These are phyloP conservation scores for Cicer judaicum DNA, from an alignment of 306 rosid species.

Conservation along the genomic window DNA sequence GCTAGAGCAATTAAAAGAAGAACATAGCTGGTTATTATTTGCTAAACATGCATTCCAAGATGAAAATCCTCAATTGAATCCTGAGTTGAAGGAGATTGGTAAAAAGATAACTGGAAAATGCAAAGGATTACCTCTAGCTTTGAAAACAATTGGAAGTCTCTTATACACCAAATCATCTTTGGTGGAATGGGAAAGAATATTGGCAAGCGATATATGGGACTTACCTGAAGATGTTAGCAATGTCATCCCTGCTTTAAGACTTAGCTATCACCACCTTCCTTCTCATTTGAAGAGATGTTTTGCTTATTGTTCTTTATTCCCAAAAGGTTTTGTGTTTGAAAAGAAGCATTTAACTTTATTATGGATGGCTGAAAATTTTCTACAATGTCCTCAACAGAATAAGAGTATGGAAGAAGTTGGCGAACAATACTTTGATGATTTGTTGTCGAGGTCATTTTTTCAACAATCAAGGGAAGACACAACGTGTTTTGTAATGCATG, in stretches of 20 bases:
- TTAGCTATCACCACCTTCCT: constrained; percentile 40
- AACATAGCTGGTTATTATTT: neutral
- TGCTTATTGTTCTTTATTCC: constrained; percentile 34
- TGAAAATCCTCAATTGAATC: neutral
- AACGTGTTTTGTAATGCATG: constrained; percentile 7
- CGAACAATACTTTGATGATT: constrained; percentile 14
- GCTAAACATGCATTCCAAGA: constrained; percentile 21
- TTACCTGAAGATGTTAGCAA: constrained; percentile 2
- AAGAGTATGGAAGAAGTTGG: constrained; percentile 18
- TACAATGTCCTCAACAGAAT: neutral
- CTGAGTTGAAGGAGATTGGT: neutral
- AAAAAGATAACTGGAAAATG: constrained; percentile 5
- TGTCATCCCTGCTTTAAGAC: constrained; percentile 17
- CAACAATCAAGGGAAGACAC: neutral
- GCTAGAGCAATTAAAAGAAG: constrained; percentile 16
- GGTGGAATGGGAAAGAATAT: constrained; percentile 14
- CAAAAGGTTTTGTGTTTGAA: constrained; percentile 21
- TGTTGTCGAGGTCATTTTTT: constrained; percentile 34
- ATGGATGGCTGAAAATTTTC: constrained; percentile 37
- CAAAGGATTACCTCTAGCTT: constrained; percentile 34
- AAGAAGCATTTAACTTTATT: constrained; percentile 25
- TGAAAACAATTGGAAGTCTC: constrained; percentile 31
- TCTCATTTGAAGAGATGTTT: constrained; percentile 36
- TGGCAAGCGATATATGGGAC: constrained; percentile 30
- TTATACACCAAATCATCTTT: constrained; percentile 12